Percentiles rank a stretch among this genome's conserved stretches.
phyloP scores from a whole-genome alignment of 208 protist genomes.

The Borovskyia barvae region DNA sequence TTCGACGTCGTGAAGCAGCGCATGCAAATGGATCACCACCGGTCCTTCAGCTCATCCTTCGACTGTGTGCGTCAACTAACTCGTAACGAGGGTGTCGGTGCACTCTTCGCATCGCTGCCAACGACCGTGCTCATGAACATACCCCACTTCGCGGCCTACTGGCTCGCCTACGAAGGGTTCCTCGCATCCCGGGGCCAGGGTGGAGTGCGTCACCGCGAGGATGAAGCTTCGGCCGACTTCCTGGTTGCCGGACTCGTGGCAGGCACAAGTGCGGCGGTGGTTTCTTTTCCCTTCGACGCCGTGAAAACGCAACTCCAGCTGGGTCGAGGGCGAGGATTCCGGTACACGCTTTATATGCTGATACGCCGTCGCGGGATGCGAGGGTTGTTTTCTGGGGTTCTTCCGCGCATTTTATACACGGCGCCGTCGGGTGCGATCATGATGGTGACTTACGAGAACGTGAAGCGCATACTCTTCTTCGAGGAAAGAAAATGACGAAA shows the following conservation, averaged over 20 bases:
- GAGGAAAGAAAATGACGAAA: constrained; percentile 5
- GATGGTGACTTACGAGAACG: constrained; percentile 93
- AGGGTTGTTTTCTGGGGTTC: constrained; percentile 74
- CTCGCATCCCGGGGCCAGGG: constrained; percentile 36
- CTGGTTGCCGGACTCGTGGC: constrained; percentile 80
- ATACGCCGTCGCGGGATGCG: constrained; percentile 37
- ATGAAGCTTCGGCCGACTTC: constrained; percentile 57
- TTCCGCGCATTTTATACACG: constrained; percentile 85
- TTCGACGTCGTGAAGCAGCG: constrained; percentile 95
- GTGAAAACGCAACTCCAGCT: constrained; percentile 92
- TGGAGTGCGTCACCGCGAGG: constrained; percentile 30
- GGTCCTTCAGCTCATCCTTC: constrained; percentile 47
- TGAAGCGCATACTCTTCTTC: constrained; percentile 44
- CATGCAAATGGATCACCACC: constrained; percentile 85
- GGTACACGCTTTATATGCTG: constrained; percentile 22
- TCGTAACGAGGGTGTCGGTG: constrained; percentile 49
- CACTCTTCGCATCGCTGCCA: constrained; percentile 85
- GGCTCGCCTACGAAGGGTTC: constrained; percentile 88
- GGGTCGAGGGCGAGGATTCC: constrained; percentile 31
- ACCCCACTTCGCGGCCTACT: constrained; percentile 91
- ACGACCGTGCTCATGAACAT: constrained; percentile 93
- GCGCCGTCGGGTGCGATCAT: constrained; percentile 89
- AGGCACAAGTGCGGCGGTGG: constrained; percentile 74
- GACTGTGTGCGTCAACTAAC: constrained; percentile 49
- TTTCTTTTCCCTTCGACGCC: constrained; percentile 92